These are phyloP conservation scores for Hypholoma sublateritium DNA, from an alignment of 768 basidiomycete genomes.

Conservation along the genomic window DNA sequence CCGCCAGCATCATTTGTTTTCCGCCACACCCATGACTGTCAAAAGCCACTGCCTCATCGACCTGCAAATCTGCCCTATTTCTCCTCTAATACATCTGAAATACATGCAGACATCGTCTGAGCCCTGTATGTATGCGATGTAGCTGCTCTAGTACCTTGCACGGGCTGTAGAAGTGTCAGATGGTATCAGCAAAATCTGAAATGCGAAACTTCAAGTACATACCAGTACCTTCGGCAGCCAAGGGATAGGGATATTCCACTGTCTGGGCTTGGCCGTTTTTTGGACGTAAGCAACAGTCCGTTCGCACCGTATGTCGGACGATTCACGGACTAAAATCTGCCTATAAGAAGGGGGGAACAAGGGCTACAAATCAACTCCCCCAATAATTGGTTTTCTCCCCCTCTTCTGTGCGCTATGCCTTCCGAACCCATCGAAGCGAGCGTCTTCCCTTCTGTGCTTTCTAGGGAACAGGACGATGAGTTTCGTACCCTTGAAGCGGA, in stretches of 20 bases:
- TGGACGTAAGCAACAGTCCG: neutral
- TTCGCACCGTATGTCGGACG: slow-evolving; percentile 6
- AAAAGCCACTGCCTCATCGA: too few relatives aligned
- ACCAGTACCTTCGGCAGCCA: neutral
- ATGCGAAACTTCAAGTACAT: too few relatives aligned
- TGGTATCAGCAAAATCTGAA: too few relatives aligned
- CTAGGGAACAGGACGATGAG: slow-evolving; percentile 26
- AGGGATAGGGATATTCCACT: neutral
- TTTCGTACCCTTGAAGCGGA: slow-evolving; percentile 26
- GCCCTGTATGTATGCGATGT: too few relatives aligned
- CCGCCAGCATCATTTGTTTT: too few relatives aligned
- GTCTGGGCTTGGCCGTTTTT: neutral
- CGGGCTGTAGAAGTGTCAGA: too few relatives aligned
- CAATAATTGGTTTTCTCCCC: neutral
- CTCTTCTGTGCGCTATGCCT: slow-evolving; percentile 20
- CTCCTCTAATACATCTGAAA: too few relatives aligned
- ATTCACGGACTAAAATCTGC: neutral
- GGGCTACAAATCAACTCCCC: neutral
- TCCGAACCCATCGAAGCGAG: slow-evolving; percentile 31
- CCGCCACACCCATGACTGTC: too few relatives aligned
- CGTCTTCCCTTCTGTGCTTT: slow-evolving; percentile 25
- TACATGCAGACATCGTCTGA: too few relatives aligned
- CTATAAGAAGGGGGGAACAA: neutral
- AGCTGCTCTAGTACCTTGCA: too few relatives aligned
- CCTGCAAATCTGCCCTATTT: too few relatives aligned